These are phyloP conservation scores for Saccharomycopsis oosterbeekiorum DNA, from an alignment of 805 yeast genomes.

Conservation along the genomic window DNA sequence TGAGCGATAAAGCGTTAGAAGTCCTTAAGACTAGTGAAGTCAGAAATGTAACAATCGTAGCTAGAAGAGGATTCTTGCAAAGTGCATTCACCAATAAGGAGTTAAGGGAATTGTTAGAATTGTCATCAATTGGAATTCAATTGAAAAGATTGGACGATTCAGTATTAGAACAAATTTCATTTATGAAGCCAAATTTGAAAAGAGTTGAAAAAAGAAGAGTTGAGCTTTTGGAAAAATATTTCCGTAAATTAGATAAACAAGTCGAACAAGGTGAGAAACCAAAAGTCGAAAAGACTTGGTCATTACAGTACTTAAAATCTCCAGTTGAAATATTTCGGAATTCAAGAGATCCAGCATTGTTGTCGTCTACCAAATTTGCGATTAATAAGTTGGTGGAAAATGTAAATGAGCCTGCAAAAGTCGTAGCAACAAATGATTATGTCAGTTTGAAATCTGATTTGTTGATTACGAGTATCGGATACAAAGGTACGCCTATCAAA, in stretches of 20 bases:
- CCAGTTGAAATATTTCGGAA: conserved; percentile 39
- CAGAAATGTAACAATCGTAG: conserved; percentile 62
- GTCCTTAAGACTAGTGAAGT: conserved; percentile 44
- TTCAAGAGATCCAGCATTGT: conserved; percentile 22
- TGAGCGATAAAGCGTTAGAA: conserved; percentile 49
- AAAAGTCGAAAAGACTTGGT: conserved; percentile 36
- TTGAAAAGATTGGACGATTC: conserved; percentile 39
- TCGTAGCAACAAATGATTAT: conserved; percentile 22
- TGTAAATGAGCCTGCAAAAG: conserved; percentile 23
- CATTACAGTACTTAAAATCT: conserved; percentile 54
- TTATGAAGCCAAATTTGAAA: conserved; percentile 26
- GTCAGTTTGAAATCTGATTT: conserved; percentile 42
- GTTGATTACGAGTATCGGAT: conserved; percentile 76
- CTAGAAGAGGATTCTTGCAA: conserved; percentile 76
- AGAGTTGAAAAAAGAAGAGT: conserved; percentile 58
- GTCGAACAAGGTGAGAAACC: conserved; percentile 20
- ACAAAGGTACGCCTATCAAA: conserved; percentile 52
- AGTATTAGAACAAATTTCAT: conserved; percentile 26
- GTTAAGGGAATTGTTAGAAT: conserved; percentile 68
- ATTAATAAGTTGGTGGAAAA: conserved; percentile 32
- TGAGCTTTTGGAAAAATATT: conserved; percentile 48
- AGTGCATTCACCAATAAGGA: conserved; percentile 91
- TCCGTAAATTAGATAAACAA: conserved; percentile 1
- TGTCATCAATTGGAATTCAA: conserved; percentile 37
- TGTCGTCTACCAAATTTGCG: conserved; percentile 40